These are phyloP conservation scores for Nicotiana knightiana DNA, from an alignment of 257 asterid genomes.

Conservation along the genomic window DNA sequence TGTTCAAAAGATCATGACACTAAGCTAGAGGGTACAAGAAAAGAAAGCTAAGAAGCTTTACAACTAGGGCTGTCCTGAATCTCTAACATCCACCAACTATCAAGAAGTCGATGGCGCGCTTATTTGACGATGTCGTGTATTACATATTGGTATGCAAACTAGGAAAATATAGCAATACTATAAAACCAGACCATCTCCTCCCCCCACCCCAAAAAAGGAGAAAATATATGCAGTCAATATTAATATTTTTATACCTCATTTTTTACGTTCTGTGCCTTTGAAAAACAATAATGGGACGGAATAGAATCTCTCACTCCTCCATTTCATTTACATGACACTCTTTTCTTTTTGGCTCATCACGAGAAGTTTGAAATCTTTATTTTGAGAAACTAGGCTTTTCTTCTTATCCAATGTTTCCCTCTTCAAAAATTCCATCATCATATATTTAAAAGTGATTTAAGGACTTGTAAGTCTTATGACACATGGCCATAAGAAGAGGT, in stretches of 20 bases:
- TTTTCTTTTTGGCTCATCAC: background rate
- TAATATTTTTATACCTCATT: background rate
- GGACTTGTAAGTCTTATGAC: background rate
- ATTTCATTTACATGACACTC: background rate
- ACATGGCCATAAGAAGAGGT: background rate
- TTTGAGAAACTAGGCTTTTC: background rate
- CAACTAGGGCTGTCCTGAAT: background rate
- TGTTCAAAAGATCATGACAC: background rate
- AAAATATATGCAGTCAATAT: background rate
- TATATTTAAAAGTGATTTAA: background rate
- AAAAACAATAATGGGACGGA: background rate
- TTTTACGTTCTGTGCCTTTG: background rate
- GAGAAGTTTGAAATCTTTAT: background rate
- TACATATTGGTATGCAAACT: background rate
- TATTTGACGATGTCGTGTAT: background rate
- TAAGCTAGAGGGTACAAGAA: background rate
- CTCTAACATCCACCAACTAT: background rate
- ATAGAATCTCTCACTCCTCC: background rate
- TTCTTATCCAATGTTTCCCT: background rate
- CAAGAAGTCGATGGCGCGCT: background rate
- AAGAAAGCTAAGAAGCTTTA: background rate
- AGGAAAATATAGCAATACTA: background rate
- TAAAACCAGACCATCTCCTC: background rate
- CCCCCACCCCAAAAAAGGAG: background rate
- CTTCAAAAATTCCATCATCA: background rate